These are phyloP conservation scores for Bipolaris zeicola DNA, from an alignment of 2,329 filamentous ascomycete genomes.

Conservation along the genomic window DNA sequence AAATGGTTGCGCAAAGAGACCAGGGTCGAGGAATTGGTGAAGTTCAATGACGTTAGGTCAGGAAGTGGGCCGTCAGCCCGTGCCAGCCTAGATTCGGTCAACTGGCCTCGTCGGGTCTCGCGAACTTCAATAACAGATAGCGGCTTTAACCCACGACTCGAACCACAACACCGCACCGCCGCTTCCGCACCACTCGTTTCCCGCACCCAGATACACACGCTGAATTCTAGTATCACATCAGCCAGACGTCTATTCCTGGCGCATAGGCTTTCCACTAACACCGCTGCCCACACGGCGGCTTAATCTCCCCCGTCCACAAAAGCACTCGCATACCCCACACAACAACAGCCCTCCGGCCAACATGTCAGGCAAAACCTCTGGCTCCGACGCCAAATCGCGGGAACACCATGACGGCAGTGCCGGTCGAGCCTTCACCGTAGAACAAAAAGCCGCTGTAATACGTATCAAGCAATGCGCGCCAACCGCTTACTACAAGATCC, in stretches of 20 bases:
- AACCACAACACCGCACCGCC: slow-evolving; percentile 3
- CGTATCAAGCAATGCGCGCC: slow-evolving; percentile 82
- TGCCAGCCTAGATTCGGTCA: slow-evolving; percentile 32
- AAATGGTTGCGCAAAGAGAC: neutral
- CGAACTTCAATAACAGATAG: slow-evolving; percentile 24
- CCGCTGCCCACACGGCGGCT: slow-evolving; percentile 16
- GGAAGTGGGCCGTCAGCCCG: slow-evolving; percentile 18
- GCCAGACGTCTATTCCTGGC: slow-evolving; percentile 5
- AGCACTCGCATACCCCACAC: slow-evolving; percentile 7
- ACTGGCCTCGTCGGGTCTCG: slow-evolving; percentile 34
- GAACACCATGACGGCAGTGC: slow-evolving; percentile 79
- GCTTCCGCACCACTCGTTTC: neutral
- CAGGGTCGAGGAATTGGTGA: slow-evolving; percentile 18
- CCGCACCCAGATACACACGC: neutral
- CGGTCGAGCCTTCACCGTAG: slow-evolving; percentile 78
- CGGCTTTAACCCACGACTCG: slow-evolving; percentile 14
- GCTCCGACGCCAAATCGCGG: slow-evolving; percentile 54
- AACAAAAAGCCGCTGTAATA: slow-evolving; percentile 90
- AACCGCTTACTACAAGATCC: slow-evolving; percentile 95
- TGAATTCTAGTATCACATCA: neutral
- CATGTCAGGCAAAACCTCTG: slow-evolving; percentile 53
- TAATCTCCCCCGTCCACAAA: slow-evolving; percentile 1
- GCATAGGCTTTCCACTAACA: slow-evolving; percentile 13
- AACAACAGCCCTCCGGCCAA: slow-evolving; percentile 21
- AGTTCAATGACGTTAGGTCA: slow-evolving; percentile 34